phyloP scores from a whole-genome alignment of 305 asterid species.

The Fraxinus nigra region DNA sequence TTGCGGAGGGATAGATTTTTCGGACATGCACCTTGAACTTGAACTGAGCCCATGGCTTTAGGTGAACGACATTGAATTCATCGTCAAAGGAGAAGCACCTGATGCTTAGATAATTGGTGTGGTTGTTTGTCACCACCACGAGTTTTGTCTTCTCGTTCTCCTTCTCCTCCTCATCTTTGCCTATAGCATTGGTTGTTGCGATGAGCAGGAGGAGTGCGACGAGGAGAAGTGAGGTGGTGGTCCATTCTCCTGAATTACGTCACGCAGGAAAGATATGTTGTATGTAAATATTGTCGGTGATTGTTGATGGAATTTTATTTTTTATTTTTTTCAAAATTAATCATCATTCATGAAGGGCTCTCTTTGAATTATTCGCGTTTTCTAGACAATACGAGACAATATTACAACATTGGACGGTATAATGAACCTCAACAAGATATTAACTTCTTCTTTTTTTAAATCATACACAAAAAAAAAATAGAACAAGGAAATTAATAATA shows the following conservation, averaged over 20 bases:
- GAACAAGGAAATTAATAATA: background rate
- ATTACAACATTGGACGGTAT: background rate
- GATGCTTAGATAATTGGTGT: slow-evolving; percentile 57
- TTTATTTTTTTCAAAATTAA: too few relatives aligned
- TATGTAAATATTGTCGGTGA: too few relatives aligned
- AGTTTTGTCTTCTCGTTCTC: background rate
- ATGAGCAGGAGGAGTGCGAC: background rate
- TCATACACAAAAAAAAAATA: background rate
- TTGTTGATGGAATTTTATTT: background rate
- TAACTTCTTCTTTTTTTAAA: background rate
- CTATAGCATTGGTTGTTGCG: background rate
- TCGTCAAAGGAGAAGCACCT: slow-evolving; percentile 66
- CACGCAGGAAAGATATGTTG: background rate
- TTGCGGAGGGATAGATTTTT: slow-evolving; percentile 43
- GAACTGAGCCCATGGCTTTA: slow-evolving; percentile 37
- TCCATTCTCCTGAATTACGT: background rate
- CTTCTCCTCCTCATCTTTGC: background rate
- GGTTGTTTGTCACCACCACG: slow-evolving; percentile 54
- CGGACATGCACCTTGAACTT: slow-evolving; percentile 31
- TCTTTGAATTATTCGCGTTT: background rate
- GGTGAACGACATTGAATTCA: slow-evolving; percentile 29
- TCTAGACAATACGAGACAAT: background rate
- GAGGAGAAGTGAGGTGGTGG: background rate
- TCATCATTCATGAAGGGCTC: background rate
- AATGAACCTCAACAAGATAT: background rate